Evolutionary conservation across 129 eudicot genomes (phyloP), one percentile per base, ranked within the genome.

Genomic region (Glebionis coronaria): DNA sequence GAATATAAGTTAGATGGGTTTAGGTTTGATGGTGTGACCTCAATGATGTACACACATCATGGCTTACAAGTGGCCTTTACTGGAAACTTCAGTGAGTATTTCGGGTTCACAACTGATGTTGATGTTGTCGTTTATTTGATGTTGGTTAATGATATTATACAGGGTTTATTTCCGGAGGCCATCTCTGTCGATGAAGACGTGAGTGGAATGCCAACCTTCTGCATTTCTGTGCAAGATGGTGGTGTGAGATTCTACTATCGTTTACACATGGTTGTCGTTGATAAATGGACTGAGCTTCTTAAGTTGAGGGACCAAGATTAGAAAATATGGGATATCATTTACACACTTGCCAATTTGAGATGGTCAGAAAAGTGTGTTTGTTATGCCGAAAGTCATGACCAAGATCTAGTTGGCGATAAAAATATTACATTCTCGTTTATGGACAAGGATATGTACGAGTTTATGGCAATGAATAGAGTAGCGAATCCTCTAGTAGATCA

Each of bases 361-460:
- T n/a, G n/a, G n/a, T n/a, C n/a, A n/a, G n/a, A n/a, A n/a, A n/a
- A n/a, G n/a, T n/a, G n/a, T n/a, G n/a, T n/a, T n/a, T n/a, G n/a
- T n/a, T n/a, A n/a, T n/a, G n/a, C n/a, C n/a, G n/a, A n/a, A n/a
- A n/a, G n/a, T n/a, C n/a, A n/a, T n/a, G n/a, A n/a, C n/a, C n/a
- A n/a, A n/a, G n/a, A n/a, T n/a, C n/a, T n/a, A n/a, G n/a, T n/a
- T n/a, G n/a, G n/a, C n/a, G n/a, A n/a, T n/a, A n/a, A n/a, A n/a
- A n/a, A n/a, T n/a, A n/a, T n/a, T n/a, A n/a, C n/a, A n/a, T n/a
- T n/a, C n/a, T n/a, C n/a, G n/a, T n/a, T n/a, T n/a, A n/a, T n/a
- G n/a, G n/a, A n/a, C n/a, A 94, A 94, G 99, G 99, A 94, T 81
- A 94, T 94, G 99, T 94, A 94, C 63, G 97, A 94, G 64, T 94